Conservation (phyloP, 139 green algal species). For the Picochlorum sp. region DNA sequence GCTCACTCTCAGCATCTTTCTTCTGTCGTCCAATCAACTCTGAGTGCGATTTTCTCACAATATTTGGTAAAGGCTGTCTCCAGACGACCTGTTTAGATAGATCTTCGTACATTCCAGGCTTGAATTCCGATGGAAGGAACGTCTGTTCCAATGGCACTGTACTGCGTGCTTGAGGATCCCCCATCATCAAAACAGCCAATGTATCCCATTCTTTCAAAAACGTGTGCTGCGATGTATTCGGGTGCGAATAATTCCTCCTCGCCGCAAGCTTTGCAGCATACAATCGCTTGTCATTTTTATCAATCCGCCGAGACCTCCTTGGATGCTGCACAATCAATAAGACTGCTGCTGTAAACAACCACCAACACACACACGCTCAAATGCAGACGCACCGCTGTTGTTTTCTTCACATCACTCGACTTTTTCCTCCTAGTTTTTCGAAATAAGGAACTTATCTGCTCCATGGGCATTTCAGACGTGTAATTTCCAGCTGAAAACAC, state of each 20-base stretch:
- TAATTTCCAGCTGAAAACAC: not conserved
- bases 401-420: not conserved
- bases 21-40: not conserved
- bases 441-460: not conserved
- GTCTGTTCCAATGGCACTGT: not conserved
- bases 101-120: not conserved
- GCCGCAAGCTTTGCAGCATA: conserved; percentile 1
- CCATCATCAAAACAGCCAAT: not conserved
- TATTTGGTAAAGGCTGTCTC: not conserved
- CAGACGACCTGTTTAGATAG: not conserved
- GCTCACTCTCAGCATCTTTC: not conserved
- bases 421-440: not conserved
- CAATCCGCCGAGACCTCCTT: not conserved
- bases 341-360: too few species aligned
- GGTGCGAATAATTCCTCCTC: not conserved
- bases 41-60: not conserved
- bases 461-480: conserved; percentile 1
- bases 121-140: not conserved
- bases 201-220: not conserved
- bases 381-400: not conserved
- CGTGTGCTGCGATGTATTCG: not conserved
- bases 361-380: not conserved
- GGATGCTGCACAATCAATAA: not conserved
- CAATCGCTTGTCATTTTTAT: not conserved
- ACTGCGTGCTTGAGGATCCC: too few species aligned